Evolutionary conservation across 2,329 filamentous ascomycete species (phyloP).

Genomic region (Colletotrichum incanum): DNA sequence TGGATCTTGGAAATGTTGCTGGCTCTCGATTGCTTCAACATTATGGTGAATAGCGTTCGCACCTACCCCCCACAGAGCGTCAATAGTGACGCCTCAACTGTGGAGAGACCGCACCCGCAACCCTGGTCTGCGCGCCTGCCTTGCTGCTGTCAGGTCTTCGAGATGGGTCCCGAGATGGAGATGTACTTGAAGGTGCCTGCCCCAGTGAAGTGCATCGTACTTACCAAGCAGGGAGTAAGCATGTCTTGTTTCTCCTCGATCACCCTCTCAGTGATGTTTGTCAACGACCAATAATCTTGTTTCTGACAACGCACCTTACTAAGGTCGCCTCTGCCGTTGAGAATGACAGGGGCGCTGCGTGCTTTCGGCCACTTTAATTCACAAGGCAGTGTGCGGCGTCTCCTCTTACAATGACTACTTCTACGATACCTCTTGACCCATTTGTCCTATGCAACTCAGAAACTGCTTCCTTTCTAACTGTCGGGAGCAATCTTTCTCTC

Average conservation of each 20-base stretch:
- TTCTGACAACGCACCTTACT: neutral
- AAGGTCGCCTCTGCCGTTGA: too few relatives aligned
- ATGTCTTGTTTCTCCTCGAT: neutral
- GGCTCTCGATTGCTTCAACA: neutral
- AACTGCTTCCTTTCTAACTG: neutral
- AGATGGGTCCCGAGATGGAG: neutral
- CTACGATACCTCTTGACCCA: constrained; percentile 14
- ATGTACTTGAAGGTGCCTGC: neutral
- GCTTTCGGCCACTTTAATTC: neutral
- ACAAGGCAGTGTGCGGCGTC: neutral
- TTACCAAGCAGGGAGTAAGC: neutral
- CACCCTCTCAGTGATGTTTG: neutral
- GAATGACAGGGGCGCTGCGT: neutral
- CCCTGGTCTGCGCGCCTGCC: neutral
- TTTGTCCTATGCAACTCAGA: constrained; percentile 11
- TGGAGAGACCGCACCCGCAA: neutral
- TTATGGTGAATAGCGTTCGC: neutral
- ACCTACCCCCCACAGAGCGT: neutral
- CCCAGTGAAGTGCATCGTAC: neutral
- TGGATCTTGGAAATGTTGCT: neutral
- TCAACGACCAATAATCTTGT: neutral
- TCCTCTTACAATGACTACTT: constrained; percentile 16
- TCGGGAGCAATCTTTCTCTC: constrained; percentile 26
- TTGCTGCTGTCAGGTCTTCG: neutral
- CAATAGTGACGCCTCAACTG: constrained; percentile 1